Conservation (phyloP, 2,329 filamentous ascomycete species). For the Arthrobotrys pseudoclavata region DNA sequence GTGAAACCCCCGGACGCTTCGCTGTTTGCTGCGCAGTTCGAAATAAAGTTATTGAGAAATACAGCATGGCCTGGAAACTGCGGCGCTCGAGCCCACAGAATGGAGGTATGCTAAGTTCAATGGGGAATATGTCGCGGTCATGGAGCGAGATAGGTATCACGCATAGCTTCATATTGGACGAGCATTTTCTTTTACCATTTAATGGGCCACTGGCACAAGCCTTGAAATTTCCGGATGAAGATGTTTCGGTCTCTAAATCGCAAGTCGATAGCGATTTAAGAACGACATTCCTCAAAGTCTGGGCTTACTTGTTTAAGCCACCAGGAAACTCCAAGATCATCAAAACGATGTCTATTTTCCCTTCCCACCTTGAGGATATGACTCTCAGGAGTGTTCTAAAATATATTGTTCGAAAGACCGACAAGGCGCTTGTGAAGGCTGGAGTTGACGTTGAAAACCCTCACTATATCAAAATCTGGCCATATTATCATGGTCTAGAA, state of each 20-base stretch:
- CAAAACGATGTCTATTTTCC: background rate
- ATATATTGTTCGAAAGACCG: background rate
- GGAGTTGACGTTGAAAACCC: background rate
- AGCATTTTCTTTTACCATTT: slow-evolving; percentile 8
- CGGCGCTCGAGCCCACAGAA: too few relatives aligned
- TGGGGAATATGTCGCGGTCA: background rate
- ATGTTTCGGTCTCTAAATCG: slow-evolving; percentile 2
- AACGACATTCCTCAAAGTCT: background rate
- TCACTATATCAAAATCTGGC: background rate
- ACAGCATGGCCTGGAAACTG: background rate
- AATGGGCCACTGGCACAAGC: background rate
- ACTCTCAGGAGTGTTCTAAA: slow-evolving; percentile 2
- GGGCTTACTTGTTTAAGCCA: too few relatives aligned
- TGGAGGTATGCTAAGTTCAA: background rate
- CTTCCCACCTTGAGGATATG: slow-evolving; percentile 15
- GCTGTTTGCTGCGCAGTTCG: background rate
- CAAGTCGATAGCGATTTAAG: slow-evolving; percentile 20
- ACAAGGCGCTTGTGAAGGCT: background rate
- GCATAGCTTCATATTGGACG: background rate
- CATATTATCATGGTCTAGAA: background rate
- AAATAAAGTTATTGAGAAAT: background rate
- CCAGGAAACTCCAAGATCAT: background rate
- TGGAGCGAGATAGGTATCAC: slow-evolving; percentile 6
- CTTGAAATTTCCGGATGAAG: background rate
- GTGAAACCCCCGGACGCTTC: background rate